Conservation (phyloP, 129 eudicot genomes). For the Flaveria robusta region DNA sequence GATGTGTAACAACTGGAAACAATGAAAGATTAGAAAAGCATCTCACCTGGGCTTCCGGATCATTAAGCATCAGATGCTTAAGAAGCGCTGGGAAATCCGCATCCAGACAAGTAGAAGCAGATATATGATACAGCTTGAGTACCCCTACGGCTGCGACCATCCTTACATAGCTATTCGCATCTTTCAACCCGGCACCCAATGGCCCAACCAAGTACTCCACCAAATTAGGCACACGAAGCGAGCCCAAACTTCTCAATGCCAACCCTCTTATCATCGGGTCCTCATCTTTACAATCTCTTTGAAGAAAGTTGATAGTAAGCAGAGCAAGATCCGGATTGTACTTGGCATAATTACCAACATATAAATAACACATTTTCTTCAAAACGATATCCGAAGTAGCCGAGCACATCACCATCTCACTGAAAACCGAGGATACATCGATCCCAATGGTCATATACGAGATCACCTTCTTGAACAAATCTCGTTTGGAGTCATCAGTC, state of each 20-base stretch:
- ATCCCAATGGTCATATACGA: slow-evolving; percentile 96
- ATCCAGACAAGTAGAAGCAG: slow-evolving; percentile 81
- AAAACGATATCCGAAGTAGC: slow-evolving; percentile 93
- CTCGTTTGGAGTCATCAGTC: slow-evolving; percentile 84
- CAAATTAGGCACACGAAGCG: slow-evolving; percentile 80
- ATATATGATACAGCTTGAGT: slow-evolving; percentile 85
- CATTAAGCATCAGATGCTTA: slow-evolving; percentile 92
- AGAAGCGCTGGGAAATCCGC: slow-evolving; percentile 78
- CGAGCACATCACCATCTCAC: slow-evolving; percentile 99
- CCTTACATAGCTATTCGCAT: slow-evolving; percentile 85
- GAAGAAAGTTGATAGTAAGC: slow-evolving; percentile 88
- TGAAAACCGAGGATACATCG: slow-evolving; percentile 87
- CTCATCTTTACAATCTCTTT: slow-evolving; percentile 93
- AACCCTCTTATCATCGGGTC: slow-evolving; percentile 97
- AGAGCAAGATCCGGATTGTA: slow-evolving; percentile 88
- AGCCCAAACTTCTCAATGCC: slow-evolving; percentile 93
- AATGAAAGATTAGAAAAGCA: background rate
- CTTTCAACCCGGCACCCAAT: slow-evolving; percentile 76
- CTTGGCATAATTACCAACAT: slow-evolving; percentile 91
- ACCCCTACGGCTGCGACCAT: slow-evolving; percentile 90
- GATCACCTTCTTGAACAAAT: slow-evolving; percentile 90
- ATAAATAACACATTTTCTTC: slow-evolving; percentile 93
- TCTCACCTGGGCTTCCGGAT: slow-evolving; percentile 78
- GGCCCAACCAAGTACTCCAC: slow-evolving; percentile 98
- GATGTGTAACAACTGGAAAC: background rate